Percentiles rank a stretch among this genome's conserved stretches.
phyloP scores from a whole-genome alignment of 225 moss, liverwort and hornwort genomes.

The Physcomitrellopsis africana region DNA sequence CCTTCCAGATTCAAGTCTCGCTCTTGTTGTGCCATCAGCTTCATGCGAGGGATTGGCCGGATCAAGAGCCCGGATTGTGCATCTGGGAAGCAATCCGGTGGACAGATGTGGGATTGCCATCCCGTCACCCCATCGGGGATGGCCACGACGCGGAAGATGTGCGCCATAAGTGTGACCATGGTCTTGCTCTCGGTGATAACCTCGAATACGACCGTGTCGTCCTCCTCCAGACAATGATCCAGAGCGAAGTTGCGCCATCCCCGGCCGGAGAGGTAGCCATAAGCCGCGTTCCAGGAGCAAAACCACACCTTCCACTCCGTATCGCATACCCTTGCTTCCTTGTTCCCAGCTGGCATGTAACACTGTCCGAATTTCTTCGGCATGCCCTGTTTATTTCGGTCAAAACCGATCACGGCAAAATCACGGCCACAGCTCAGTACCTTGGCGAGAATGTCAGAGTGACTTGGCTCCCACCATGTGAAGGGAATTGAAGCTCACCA shows the following conservation, averaged over 20 bases:
- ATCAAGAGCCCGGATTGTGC: no score
- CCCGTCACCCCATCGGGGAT: slow-evolving; percentile 29
- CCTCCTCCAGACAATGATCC: slow-evolving; percentile 44
- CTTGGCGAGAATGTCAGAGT: neutral
- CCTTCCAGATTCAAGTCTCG: no score
- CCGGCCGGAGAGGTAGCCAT: slow-evolving; percentile 23
- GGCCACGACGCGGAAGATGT: slow-evolving; percentile 39
- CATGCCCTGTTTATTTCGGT: slow-evolving; percentile 18
- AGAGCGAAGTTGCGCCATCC: slow-evolving; percentile 47
- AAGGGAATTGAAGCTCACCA: slow-evolving; percentile 22
- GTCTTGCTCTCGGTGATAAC: slow-evolving; percentile 6
- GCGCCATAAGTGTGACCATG: slow-evolving; percentile 30
- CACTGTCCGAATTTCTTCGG: neutral
- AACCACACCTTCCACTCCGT: slow-evolving; percentile 28
- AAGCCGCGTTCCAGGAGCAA: slow-evolving; percentile 31
- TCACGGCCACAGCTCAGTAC: no score
- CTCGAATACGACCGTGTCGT: slow-evolving; percentile 36
- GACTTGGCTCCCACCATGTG: no score
- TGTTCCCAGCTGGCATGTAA: slow-evolving; percentile 11
- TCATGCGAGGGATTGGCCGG: no score
- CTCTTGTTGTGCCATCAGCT: no score
- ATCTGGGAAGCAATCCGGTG: neutral
- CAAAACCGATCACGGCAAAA: neutral
- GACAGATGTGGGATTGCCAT: slow-evolving; percentile 37
- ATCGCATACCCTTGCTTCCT: slow-evolving; percentile 24